Evolutionary conservation across 257 asterid species (phyloP), one percentile per base, ranked within the genome.

Genomic region (Salvia rosmarinus): DNA sequence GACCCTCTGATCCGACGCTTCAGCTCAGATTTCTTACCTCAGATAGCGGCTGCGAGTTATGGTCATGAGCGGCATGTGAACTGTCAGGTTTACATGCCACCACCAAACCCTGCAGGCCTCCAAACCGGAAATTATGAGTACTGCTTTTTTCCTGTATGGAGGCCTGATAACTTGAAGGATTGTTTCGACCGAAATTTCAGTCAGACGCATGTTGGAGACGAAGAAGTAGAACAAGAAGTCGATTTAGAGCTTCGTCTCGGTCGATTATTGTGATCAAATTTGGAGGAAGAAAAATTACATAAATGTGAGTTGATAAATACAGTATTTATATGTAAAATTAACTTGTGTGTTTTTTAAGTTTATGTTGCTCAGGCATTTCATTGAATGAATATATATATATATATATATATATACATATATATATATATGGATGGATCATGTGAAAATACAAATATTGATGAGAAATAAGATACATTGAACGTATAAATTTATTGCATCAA

Each of bases 191-290:
- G 19, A 32, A 69, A 60, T 32, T 57, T 83, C 59, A 70, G 74
- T 65, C 25, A 82, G 34, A 68, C 70, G 50, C 55, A 20, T 12
- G 70, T 17, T 21, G 82, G 72, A 1, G 81, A 30, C 7, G 77
- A 73, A 30, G 60, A 25, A 28, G n/a, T n/a, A n/a, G 78, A 75
- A 25, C 57, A 25, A 42, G 87, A 87, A 44, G 75, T 87, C 11
- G 96, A 89, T 77, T 79, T 89, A 84, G 92, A 87, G 86, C 96
- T 85, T 75, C 92, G 90, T 17, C 85, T 90, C 16, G 96, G 96
- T 13, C 72, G 75, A 32, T 49, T 79, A 11, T 86, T 73, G 5
- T 75, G 68, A 74, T 58, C 32, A 17, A 42, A 13, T 17, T 14
- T 17, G 3, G 12, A 9, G 7, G 16, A 20, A 10, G 12, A 54